phyloP scores from a whole-genome alignment of 2,329 filamentous ascomycete species.

The Ceratocystis diversiconidia region DNA sequence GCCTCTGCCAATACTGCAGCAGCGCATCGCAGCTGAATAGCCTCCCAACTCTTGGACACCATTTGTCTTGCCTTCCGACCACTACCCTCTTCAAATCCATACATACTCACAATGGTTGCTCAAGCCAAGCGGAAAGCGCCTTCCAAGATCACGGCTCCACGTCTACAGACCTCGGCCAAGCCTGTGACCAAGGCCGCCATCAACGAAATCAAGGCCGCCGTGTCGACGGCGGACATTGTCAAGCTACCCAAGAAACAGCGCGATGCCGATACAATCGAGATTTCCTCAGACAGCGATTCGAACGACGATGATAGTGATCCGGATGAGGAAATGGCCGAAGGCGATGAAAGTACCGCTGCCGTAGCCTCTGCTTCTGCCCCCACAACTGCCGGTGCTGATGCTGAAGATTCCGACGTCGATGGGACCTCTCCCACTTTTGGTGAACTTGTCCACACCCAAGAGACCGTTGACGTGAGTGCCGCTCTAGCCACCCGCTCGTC shows the following conservation, averaged over 20 bases:
- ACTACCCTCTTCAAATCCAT: background rate
- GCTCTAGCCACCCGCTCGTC: conserved; percentile 30
- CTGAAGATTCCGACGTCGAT: conserved; percentile 30
- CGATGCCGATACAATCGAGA: conserved; percentile 36
- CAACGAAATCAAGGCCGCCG: conserved; percentile 44
- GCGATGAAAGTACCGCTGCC: conserved; percentile 20
- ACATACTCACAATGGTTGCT: conserved; percentile 11
- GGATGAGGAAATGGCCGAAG: conserved; percentile 28
- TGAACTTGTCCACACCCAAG: conserved; percentile 62
- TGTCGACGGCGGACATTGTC: conserved; percentile 31
- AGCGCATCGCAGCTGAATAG: background rate
- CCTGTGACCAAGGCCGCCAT: conserved; percentile 35
- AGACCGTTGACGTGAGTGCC: conserved; percentile 61
- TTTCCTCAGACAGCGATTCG: conserved; percentile 41
- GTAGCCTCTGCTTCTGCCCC: conserved; percentile 19
- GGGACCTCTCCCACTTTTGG: conserved; percentile 60
- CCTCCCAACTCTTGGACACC: background rate
- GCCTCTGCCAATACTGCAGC: background rate
- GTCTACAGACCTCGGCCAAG: conserved; percentile 40
- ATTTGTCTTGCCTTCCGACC: background rate
- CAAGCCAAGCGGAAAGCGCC: conserved; percentile 45
- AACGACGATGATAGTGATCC: conserved; percentile 33
- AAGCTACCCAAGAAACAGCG: conserved; percentile 24
- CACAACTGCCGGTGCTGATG: conserved; percentile 20
- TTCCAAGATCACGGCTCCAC: conserved; percentile 42